phyloP scores from a whole-genome alignment of 306 rosid genomes.

The Dryas drummondii region DNA sequence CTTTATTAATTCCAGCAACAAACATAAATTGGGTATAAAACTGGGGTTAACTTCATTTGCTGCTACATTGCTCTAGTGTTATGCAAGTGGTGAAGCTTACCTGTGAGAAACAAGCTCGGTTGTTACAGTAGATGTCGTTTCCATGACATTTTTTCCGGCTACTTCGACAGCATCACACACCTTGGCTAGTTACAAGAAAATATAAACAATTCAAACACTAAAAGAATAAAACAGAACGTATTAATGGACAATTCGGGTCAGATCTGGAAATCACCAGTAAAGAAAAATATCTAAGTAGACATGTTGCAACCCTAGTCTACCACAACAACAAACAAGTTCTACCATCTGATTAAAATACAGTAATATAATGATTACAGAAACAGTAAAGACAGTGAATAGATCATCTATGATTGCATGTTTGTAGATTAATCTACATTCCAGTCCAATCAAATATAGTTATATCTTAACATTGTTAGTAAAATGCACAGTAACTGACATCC shows the following conservation, averaged over 20 bases:
- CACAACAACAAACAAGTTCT: conserved; percentile 1
- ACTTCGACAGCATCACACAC: conserved; percentile 93
- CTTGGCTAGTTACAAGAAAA: conserved; percentile 55
- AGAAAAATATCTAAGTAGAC: neutral
- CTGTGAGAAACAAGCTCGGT: conserved; percentile 79
- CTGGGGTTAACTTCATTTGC: neutral
- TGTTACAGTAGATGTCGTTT: conserved; percentile 83
- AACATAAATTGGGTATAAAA: neutral
- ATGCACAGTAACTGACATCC: neutral
- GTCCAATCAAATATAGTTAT: neutral
- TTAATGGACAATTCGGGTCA: neutral
- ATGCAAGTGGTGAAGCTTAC: conserved; percentile 42
- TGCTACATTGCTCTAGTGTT: conserved; percentile 8
- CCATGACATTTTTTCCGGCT: conserved; percentile 86
- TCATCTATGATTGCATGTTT: neutral
- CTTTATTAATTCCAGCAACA: neutral
- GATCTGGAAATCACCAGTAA: neutral
- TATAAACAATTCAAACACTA: conserved; percentile 8
- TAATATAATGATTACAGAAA: neutral
- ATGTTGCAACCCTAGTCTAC: neutral
- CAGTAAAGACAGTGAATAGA: neutral
- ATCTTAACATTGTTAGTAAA: neutral
- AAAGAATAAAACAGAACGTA: conserved; percentile 9
- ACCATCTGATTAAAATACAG: neutral
- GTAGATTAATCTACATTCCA: neutral